Base-by-base conservation (phyloP, 768 basidiomycete species). In the Pleurotus platypus region DNA sequence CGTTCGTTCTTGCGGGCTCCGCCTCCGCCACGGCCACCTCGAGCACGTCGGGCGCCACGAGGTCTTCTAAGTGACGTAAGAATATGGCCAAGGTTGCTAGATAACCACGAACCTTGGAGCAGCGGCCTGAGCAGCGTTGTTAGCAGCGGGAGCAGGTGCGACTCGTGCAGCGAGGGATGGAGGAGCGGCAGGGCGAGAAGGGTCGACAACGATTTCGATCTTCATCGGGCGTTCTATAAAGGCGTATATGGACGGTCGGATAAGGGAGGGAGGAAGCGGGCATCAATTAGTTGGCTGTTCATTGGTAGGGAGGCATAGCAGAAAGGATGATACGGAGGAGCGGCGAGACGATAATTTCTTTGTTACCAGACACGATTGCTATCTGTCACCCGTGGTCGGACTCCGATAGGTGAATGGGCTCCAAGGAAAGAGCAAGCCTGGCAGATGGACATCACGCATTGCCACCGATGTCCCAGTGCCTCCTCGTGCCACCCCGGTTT, bases 121-220 rank as follows among this genome's bases (percentile, higher is more conserved):
- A 11, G 69, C 57, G 2, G 66, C 48, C 45, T 61, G 56, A 18
- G 24, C 16, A 11, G 42, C 45, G 51, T 62, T 60, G 51, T 63
- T 68, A 22, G 60, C 69, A 54, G 69, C 64, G 43, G 75, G 71
- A 15, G 74, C 71, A 12, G 83, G 73, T 2, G 85, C 82, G 37
- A 99, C 92, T 54, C 97, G 91, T 22, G 90, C 83, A 15, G 84
- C 85, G 61, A 99, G 79, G 4, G 90, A 80, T 16, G 77, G 77
- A 8, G 77, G 70, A 9, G 82, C 72, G 5, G 83, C 78, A n/a
- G 87, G 70, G 43, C 82, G 80, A 46, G 86, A 80, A 11, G 92
- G 92, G 75, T 96, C 92, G 69, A 96, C 82, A 46, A 98, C 85
- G 62, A 98, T 92, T 80, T 99, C 96, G 61, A 98, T 94, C 81